Evolutionary conservation across 306 rosid species (phyloP).

Genomic region (Rosa lucieae): DNA sequence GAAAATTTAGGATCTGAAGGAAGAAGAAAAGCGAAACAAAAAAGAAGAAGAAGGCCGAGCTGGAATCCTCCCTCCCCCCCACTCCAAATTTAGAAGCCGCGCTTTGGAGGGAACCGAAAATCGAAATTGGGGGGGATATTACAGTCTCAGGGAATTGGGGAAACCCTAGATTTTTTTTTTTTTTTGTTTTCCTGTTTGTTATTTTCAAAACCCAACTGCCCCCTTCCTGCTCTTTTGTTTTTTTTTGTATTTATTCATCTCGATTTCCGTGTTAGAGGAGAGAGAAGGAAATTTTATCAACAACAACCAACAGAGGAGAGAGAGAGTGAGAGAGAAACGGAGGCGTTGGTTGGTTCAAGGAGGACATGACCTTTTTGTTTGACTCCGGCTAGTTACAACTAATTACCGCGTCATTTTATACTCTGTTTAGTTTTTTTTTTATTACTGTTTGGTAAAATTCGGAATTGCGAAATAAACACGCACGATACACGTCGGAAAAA

Average conservation of each 20-base stretch:
- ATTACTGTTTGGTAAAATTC: too few relatives aligned
- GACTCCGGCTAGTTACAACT: background rate
- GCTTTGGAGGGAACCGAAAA: constrained; percentile 66
- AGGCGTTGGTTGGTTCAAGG: background rate
- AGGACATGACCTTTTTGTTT: background rate
- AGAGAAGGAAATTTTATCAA: background rate
- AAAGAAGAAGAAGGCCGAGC: constrained; percentile 7
- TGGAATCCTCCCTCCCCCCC: constrained; percentile 11
- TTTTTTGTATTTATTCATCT: constrained; percentile 16
- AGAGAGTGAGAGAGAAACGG: background rate
- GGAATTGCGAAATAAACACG: too few relatives aligned
- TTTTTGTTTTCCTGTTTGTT: background rate
- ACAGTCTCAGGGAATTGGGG: background rate
- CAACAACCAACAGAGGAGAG: background rate
- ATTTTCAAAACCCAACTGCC: background rate
- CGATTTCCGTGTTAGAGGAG: constrained; percentile 24
- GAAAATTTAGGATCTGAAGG: constrained; percentile 34
- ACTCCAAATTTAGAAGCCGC: constrained; percentile 27
- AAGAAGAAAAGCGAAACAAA: background rate
- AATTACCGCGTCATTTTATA: too few relatives aligned
- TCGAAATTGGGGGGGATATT: constrained; percentile 7
- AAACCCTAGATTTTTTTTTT: constrained; percentile 43
- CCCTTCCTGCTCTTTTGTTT: background rate
- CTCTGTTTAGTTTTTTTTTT: too few relatives aligned
- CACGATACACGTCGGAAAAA: too few relatives aligned